Conservation (phyloP, 441 rosid genomes). For the Erysimum cheiri region DNA sequence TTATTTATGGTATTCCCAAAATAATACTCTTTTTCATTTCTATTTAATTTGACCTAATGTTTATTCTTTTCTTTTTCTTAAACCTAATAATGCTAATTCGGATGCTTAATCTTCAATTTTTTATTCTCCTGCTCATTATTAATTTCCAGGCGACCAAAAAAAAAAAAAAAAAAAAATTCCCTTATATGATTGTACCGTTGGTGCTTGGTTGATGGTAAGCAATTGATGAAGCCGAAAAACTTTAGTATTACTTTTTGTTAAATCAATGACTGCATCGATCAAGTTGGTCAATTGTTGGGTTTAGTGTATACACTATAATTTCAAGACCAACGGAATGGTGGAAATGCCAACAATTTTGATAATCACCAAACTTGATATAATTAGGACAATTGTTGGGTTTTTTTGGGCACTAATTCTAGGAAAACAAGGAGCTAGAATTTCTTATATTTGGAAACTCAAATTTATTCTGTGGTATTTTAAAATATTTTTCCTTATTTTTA, state of each 20-base stretch:
- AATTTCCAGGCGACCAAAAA: no score
- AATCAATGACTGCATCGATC: no score
- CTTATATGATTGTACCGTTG: slow-evolving; percentile 15
- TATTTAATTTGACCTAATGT: not conserved
- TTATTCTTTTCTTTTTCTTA: no score
- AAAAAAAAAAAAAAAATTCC: no score
- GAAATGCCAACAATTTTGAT: no score
- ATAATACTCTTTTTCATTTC: not conserved
- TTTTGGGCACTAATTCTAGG: not conserved
- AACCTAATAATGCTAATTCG: not conserved
- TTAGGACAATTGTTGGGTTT: no score
- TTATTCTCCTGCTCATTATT: not conserved
- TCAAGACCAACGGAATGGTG: not conserved
- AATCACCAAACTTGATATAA: not conserved
- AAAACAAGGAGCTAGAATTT: no score
- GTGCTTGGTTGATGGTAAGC: slow-evolving; percentile 17
- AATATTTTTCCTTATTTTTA: no score
- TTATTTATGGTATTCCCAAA: not conserved
- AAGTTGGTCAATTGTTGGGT: no score
- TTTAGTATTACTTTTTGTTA: slow-evolving; percentile 1
- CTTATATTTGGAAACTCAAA: not conserved
- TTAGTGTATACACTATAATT: slow-evolving; percentile 7
- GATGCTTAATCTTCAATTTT: not conserved
- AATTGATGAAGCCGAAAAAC: slow-evolving; percentile 18
- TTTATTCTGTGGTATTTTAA: not conserved